Evolutionary conservation across 164 flowering plant genomes (phyloP), one percentile per base, ranked within the genome.

Genomic region (grape (Vitis vinifera)): DNA sequence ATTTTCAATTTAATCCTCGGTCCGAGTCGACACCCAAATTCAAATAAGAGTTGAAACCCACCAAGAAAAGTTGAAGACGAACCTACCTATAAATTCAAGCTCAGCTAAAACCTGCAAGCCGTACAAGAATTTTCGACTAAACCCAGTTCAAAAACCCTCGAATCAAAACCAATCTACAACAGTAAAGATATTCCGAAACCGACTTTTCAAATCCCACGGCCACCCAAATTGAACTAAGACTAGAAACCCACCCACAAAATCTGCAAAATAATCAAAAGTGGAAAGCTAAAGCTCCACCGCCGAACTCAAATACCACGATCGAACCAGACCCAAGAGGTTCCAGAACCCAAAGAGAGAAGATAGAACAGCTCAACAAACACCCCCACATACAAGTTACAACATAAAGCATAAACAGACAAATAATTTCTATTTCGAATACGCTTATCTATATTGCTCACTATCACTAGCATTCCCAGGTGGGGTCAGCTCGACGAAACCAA

Each of bases 401-500:
- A 2, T 11, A 53, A n/a, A 47, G 23, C 5, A 2, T 10, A 49
- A 27, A 8, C 48, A 51, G 55, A 59, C 58, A 59, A n/a, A 51
- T 16, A 65, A 50, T 11, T 52, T 5, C 12, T 61, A 69, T 4
- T 69, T 11, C 44, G 44, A 37, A 37, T 37, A 37, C 44, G 44
- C 44, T 37, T 37, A 37, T 37, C 44, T 37, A 0, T 3, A 37
- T 37, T 37, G 44, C 15, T 69, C 7, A 2, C 14, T 51, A 2
- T 60, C 10, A 30, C 59, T n/a, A 31, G 13, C 60, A 68, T 68
- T 9, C 29, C 51, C 47, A 49, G 31, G 72, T 73, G 76, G 76
- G 75, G 76, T 73, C 76, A 63, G 59, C 58, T 68, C 13, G 10
- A 29, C 50, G 48, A n/a, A 50, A 16, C 51, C 51, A 63, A 69